phyloP scores from a whole-genome alignment of 768 basidiomycete species.

The Paxillus rubicundulus region DNA sequence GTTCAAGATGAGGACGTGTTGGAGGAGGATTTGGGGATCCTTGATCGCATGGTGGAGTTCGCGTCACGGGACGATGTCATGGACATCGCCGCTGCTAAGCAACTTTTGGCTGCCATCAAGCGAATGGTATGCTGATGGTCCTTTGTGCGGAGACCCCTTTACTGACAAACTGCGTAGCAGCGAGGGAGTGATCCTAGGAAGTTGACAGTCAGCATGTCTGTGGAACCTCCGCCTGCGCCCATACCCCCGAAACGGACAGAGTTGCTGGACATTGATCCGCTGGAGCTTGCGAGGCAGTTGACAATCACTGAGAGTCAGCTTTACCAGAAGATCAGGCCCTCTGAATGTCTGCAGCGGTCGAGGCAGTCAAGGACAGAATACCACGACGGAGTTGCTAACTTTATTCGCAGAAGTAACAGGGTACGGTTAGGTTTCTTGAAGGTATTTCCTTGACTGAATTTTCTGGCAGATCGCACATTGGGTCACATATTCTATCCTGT shows the following conservation, averaged over 20 bases:
- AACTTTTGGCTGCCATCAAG: slow-evolving; percentile 46
- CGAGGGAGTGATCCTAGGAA: slow-evolving; percentile 34
- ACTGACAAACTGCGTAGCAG: slow-evolving; percentile 10
- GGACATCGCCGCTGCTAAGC: slow-evolving; percentile 45
- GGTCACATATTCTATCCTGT: slow-evolving; percentile 58
- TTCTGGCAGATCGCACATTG: slow-evolving; percentile 51
- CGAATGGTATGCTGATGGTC: slow-evolving; percentile 42
- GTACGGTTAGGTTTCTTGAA: slow-evolving; percentile 27
- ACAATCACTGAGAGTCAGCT: slow-evolving; percentile 62
- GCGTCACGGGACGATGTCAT: slow-evolving; percentile 41
- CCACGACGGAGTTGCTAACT: slow-evolving; percentile 51
- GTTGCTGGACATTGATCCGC: slow-evolving; percentile 57
- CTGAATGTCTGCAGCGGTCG: slow-evolving; percentile 60
- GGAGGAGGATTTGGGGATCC: slow-evolving; percentile 48
- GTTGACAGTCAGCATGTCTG: slow-evolving; percentile 35
- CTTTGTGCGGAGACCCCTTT: background rate
- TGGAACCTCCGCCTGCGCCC: slow-evolving; percentile 48
- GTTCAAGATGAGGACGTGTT: slow-evolving; percentile 52
- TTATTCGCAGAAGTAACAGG: slow-evolving; percentile 58
- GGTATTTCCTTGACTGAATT: background rate
- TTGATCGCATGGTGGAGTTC: slow-evolving; percentile 55
- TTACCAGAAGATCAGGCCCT: slow-evolving; percentile 56
- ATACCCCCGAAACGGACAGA: slow-evolving; percentile 48
- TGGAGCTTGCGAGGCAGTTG: slow-evolving; percentile 66
- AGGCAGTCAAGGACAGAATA: slow-evolving; percentile 43